Percentiles rank a stretch among this genome's conserved stretches.
Evolutionary conservation across 1,139 yeast species (phyloP).

Genomic region (Lodderomyces oxycetoniae): DNA sequence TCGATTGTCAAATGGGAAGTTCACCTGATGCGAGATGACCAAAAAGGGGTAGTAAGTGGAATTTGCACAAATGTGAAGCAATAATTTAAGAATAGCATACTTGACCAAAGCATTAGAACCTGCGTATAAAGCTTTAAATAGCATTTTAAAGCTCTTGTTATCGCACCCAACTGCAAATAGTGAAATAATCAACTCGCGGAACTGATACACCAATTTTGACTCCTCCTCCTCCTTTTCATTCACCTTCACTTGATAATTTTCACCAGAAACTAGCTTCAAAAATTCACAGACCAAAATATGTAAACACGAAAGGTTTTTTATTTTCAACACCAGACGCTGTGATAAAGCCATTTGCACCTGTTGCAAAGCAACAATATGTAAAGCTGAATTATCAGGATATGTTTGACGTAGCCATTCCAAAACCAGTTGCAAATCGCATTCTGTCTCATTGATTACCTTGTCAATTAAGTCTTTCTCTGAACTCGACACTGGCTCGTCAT

Average conservation of each 20-base stretch:
- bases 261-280: too few relatives aligned
- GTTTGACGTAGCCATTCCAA: too few relatives aligned
- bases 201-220: constrained; percentile 15
- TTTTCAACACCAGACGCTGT: background rate
- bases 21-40: constrained; percentile 22
- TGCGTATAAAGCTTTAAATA: constrained; percentile 15
- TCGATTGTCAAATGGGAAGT: constrained; percentile 23
- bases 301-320: background rate
- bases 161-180: constrained; percentile 38
- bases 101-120: constrained; percentile 12
- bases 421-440: too few relatives aligned
- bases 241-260: background rate
- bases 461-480: too few relatives aligned
- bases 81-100: constrained; percentile 22
- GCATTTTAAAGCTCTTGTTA: constrained; percentile 16
- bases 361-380: too few relatives aligned
- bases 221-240: background rate
- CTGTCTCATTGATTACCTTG: too few relatives aligned
- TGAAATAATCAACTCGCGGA: constrained; percentile 21
- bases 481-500: too few relatives aligned
- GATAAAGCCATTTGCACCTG: background rate
- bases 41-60: constrained; percentile 30
- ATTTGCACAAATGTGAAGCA: constrained; percentile 23
- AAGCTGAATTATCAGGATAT: too few relatives aligned
- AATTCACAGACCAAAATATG: background rate